Evolutionary conservation across 768 basidiomycete genomes (phyloP).

Genomic region (Tephrocybe sp.): DNA sequence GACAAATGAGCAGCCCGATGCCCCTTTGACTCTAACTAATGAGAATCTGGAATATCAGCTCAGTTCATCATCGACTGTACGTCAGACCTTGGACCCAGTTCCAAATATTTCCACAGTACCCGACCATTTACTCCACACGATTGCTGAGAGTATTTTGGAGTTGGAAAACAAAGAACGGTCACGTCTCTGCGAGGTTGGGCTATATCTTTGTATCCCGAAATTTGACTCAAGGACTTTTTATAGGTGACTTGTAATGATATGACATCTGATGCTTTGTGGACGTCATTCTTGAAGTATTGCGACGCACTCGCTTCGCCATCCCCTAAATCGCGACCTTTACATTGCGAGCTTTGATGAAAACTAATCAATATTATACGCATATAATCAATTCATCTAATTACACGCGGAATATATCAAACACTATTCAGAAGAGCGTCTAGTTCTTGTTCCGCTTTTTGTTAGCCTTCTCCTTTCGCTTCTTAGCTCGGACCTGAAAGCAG

Average conservation of each 20-base stretch:
- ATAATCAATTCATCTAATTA: not conserved
- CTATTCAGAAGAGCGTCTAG: constrained; percentile 3
- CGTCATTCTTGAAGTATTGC: constrained; percentile 30
- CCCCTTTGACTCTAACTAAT: constrained; percentile 42
- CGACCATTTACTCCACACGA: constrained; percentile 17
- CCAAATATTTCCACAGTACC: constrained; percentile 4
- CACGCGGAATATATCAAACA: not conserved
- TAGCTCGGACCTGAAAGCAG: constrained; percentile 65
- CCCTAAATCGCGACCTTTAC: not conserved
- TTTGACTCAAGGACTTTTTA: constrained; percentile 6
- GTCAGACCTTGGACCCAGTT: constrained; percentile 37
- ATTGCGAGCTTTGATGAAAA: not conserved
- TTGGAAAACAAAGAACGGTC: constrained; percentile 53
- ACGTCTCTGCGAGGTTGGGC: constrained; percentile 53
- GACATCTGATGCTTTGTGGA: constrained; percentile 43
- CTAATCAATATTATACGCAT: not conserved
- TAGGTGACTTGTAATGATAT: constrained; percentile 48
- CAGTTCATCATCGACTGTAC: constrained; percentile 45
- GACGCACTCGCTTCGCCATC: constrained; percentile 34
- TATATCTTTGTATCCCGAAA: not conserved
- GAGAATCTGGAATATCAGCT: constrained; percentile 45
- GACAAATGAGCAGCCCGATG: constrained; percentile 38
- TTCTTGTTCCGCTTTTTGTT: constrained; percentile 56
- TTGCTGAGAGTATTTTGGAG: constrained; percentile 52
- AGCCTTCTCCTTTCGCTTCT: constrained; percentile 77